phyloP scores from a whole-genome alignment of 495 filamentous ascomycete genomes.

The Penicillium daleae region DNA sequence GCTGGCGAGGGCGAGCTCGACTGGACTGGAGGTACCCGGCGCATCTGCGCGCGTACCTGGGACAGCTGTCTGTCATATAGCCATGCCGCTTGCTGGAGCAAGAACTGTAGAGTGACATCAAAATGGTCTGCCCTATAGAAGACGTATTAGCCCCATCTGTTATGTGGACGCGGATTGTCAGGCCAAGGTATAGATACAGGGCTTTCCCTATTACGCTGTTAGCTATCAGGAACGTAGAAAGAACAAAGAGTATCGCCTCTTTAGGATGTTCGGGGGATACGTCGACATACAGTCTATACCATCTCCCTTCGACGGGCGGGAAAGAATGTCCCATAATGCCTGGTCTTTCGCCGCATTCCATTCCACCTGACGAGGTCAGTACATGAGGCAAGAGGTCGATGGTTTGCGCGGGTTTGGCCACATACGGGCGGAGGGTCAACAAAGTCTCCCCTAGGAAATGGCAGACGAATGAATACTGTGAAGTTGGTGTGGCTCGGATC shows the following conservation, averaged over 20 bases:
- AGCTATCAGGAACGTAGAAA: not conserved
- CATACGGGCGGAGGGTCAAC: constrained; percentile 84
- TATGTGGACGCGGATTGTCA: no score
- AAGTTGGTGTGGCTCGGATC: constrained; percentile 47
- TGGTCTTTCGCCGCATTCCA: constrained; percentile 85
- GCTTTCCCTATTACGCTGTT: constrained; percentile 67
- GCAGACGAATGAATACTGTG: constrained; percentile 84
- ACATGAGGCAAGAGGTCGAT: not conserved
- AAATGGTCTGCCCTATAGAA: constrained; percentile 59
- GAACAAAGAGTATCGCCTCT: no score
- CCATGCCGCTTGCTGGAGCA: constrained; percentile 94
- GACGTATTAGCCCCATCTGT: no score
- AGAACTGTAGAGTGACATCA: constrained; percentile 80
- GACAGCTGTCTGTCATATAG: constrained; percentile 89
- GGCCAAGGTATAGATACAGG: constrained; percentile 60
- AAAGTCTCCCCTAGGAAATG: constrained; percentile 85
- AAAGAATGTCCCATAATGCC: constrained; percentile 87
- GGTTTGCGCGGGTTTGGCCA: constrained; percentile 9
- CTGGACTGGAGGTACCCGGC: constrained; percentile 63
- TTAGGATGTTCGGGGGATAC: no score
- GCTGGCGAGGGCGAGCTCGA: constrained; percentile 50
- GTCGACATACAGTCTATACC: constrained; percentile 85
- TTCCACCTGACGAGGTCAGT: constrained; percentile 53
- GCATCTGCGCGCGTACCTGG: constrained; percentile 88
- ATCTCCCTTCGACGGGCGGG: constrained; percentile 68